Evolutionary conservation across 78 protist species (phyloP).

Genomic region (Capsaspora owczarzaki): DNA sequence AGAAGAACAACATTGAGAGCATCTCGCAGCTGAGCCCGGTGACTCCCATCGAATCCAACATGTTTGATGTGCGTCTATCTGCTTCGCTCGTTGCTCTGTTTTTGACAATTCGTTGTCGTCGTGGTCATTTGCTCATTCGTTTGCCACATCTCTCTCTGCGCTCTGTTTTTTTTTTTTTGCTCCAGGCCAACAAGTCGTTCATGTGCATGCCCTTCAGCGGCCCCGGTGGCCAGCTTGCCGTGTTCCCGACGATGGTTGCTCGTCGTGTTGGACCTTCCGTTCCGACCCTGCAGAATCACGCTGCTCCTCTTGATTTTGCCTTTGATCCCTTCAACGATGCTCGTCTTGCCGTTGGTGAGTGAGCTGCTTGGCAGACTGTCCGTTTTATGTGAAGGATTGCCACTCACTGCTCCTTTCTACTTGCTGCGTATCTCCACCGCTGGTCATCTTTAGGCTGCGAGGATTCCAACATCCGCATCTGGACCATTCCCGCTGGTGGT

Average conservation of each 20-base stretch:
- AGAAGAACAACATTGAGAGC: too few species aligned
- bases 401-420: too few species aligned
- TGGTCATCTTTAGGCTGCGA: too few species aligned
- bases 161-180: too few species aligned
- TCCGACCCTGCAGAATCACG: not conserved
- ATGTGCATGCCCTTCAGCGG: not conserved
- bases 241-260: not conserved
- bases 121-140: too few species aligned
- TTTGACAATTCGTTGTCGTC: too few species aligned
- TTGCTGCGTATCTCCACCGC: too few species aligned
- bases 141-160: too few species aligned
- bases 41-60: not conserved
- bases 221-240: not conserved
- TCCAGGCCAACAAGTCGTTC: not conserved
- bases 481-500: constrained; percentile 44
- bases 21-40: not conserved
- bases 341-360: constrained; percentile 23
- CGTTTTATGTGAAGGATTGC: too few species aligned
- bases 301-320: constrained; percentile 26
- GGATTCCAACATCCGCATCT: constrained; percentile 28
- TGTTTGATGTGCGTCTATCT: not conserved
- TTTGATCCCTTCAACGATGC: constrained; percentile 46
- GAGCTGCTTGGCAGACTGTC: too few species aligned
- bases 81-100: too few species aligned
- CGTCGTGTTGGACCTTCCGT: too few species aligned